Conservation (phyloP, 345 rosid genomes). For the Erysimum cheiranthoides region DNA sequence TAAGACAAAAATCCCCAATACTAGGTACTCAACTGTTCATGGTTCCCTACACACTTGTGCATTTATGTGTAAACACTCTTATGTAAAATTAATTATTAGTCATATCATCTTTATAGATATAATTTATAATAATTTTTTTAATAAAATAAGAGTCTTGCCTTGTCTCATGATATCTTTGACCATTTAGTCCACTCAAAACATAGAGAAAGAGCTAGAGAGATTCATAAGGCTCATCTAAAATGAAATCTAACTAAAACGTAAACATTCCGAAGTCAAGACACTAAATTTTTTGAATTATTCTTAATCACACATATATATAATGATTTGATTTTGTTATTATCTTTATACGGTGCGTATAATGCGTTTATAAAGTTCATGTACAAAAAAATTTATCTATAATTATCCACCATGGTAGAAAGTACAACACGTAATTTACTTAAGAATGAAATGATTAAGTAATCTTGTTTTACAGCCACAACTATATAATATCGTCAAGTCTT, state of each 20-base stretch:
- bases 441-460: constrained; percentile 23
- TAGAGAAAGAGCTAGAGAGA: not conserved
- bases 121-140: not conserved
- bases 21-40: constrained; percentile 35
- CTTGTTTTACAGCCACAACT: constrained; percentile 27
- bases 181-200: constrained; percentile 22
- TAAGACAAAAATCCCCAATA: constrained; percentile 26
- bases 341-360: constrained; percentile 27
- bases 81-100: not conserved
- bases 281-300: not conserved
- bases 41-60: constrained; percentile 20
- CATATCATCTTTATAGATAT: not conserved
- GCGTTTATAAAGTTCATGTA: constrained; percentile 23
- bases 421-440: constrained; percentile 24
- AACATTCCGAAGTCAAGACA: not conserved
- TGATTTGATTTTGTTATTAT: constrained; percentile 20
- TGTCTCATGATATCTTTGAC: constrained; percentile 35
- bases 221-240: constrained; percentile 13
- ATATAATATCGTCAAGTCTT: not conserved
- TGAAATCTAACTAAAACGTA: not conserved
- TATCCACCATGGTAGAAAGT: constrained; percentile 34
- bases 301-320: not conserved
- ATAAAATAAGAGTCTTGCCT: constrained; percentile 28
- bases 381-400: constrained; percentile 4
- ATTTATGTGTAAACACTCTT: constrained; percentile 26